Percentiles rank a stretch among this genome's conserved stretches.
Conservation (phyloP, 768 basidiomycete species). For the Lactifluus volemus region DNA sequence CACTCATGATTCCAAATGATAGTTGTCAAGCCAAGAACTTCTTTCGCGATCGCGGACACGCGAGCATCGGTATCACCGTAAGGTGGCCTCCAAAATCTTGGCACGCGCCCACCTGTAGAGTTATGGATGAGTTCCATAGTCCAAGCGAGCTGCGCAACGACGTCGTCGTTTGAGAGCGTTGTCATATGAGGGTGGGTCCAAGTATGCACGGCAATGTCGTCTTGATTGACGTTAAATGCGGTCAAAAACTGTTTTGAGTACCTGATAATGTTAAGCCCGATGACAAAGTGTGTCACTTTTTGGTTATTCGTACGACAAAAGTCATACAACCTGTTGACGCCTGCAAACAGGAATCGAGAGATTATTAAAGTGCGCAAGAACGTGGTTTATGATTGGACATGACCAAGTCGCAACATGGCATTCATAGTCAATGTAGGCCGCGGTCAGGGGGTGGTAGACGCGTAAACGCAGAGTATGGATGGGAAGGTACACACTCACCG, state of each 20-base stretch:
- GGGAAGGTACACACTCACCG: constrained; percentile 27
- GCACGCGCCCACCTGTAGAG: constrained; percentile 35
- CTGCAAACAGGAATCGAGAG: constrained; percentile 13
- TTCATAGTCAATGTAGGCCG: background rate
- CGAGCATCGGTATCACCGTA: constrained; percentile 36
- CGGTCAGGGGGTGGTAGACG: background rate
- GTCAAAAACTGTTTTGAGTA: constrained; percentile 44
- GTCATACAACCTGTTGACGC: constrained; percentile 40
- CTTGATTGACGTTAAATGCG: constrained; percentile 37
- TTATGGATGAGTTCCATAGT: constrained; percentile 47
- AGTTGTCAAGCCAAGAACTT: constrained; percentile 38
- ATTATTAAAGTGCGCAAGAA: background rate
- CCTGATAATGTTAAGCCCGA: constrained; percentile 64
- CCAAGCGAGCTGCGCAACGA: constrained; percentile 44
- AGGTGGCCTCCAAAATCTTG: constrained; percentile 35
- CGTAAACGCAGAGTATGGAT: background rate
- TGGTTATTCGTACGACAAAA: constrained; percentile 61
- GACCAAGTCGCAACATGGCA: background rate
- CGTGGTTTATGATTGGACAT: background rate
- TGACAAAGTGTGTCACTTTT: constrained; percentile 83
- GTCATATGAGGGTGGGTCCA: constrained; percentile 45
- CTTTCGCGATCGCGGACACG: constrained; percentile 38
- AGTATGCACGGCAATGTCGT: constrained; percentile 34
- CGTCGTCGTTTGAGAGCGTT: constrained; percentile 34
- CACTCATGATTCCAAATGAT: constrained; percentile 38